Conservation (phyloP, 2,329 filamentous ascomycete species). For the Phyllosticta paracitricarpa region DNA sequence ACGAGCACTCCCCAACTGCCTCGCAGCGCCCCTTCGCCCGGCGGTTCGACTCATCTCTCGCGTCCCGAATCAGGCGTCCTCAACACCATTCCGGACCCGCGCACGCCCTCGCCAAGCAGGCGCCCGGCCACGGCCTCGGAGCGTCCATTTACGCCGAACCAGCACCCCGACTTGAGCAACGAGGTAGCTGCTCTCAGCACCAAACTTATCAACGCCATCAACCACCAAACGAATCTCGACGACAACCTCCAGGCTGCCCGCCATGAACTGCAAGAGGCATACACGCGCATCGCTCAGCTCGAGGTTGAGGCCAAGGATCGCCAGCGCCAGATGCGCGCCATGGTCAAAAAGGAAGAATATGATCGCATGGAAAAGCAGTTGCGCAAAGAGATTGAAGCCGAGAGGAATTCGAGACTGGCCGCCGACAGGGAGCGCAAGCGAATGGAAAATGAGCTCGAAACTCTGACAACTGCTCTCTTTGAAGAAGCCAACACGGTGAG, state of each 20-base stretch:
- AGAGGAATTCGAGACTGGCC: slow-evolving; percentile 29
- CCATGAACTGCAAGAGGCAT: slow-evolving; percentile 69
- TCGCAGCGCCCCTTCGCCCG: slow-evolving; percentile 13
- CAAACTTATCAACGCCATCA: slow-evolving; percentile 95
- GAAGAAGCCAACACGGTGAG: slow-evolving; percentile 84
- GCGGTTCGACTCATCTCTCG: slow-evolving; percentile 12
- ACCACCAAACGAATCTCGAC: slow-evolving; percentile 86
- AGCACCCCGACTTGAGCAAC: slow-evolving; percentile 51
- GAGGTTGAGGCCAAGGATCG: slow-evolving; percentile 56
- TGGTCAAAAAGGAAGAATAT: slow-evolving; percentile 65
- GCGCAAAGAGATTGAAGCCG: slow-evolving; percentile 31
- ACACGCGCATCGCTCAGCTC: slow-evolving; percentile 55
- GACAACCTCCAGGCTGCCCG: slow-evolving; percentile 75
- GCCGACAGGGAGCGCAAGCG: slow-evolving; percentile 62
- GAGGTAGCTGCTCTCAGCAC: slow-evolving; percentile 88
- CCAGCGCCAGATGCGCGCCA: slow-evolving; percentile 46
- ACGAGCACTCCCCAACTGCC: slow-evolving; percentile 27
- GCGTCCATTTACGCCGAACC: slow-evolving; percentile 26
- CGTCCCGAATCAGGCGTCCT: slow-evolving; percentile 48
- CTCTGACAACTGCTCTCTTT: slow-evolving; percentile 83
- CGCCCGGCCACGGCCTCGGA: slow-evolving; percentile 22
- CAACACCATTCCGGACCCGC: slow-evolving; percentile 54
- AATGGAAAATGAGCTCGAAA: slow-evolving; percentile 88
- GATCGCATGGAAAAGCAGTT: slow-evolving; percentile 43
- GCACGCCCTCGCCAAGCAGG: slow-evolving; percentile 28